Evolutionary conservation across 495 filamentous ascomycete genomes (phyloP), one percentile per base, ranked within the genome.

Genomic region (Trichoderma parareesei): DNA sequence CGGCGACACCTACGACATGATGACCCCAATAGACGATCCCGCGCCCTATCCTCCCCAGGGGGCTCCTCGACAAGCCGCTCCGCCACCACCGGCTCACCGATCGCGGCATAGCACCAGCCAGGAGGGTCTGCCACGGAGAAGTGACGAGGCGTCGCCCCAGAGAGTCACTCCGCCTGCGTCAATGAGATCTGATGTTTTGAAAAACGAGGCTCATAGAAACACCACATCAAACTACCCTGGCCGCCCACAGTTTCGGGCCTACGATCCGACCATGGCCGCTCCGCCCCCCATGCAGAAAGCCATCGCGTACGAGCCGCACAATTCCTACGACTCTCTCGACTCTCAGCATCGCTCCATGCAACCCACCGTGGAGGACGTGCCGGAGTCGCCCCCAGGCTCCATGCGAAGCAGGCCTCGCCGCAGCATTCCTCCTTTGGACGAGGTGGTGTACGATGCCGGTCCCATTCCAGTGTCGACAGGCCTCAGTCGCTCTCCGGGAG

Each of bases 311-410:
- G 69, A 71, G 8, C 68, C 73, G 1, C 80, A 83, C 68, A 73
- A 83, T 60, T 81, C 80, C 6, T 83, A 80, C 63, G 82, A 84
- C 65, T 61, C 73, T 49, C 81, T 80, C 65, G 79, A 80, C 40
- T 37, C 69, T 8, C 70, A 71, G 37, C 68, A 79, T 66, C 78
- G 79, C 44, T 76, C 78, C 16, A 87, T 89, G 87, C 87, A 89
- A 65, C 85, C 86, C 33, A 84, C 82, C 5, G 87, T 89, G 55
- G 87, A 89, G 69, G 87, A 89, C 71, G 87, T 85, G 59, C 82
- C 84, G 3, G 78, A 81, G 59, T 79, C 80, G 14, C 81, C 81
- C 2, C 73, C 71, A 16, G 69, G 71, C n/a, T 49, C 43, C 20
- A 38, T 63, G 8, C 71, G 68, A 43, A 64, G 70, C 79, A 65